These are phyloP conservation scores for Didymella glomerata DNA, from an alignment of 2,329 filamentous ascomycete genomes.

Conservation along the genomic window DNA sequence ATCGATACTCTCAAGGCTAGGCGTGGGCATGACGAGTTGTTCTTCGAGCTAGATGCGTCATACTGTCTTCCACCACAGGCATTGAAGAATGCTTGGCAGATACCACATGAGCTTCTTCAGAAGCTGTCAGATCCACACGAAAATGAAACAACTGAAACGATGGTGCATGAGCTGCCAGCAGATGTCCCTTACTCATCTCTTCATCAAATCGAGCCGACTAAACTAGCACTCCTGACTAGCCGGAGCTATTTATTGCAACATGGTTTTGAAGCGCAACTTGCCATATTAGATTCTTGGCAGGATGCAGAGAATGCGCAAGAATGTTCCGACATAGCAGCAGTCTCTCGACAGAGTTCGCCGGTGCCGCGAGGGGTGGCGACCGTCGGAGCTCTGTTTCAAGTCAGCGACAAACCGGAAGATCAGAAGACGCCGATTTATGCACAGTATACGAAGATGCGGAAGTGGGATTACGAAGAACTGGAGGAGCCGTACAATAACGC, in stretches of 20 bases:
- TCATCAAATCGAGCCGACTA: neutral
- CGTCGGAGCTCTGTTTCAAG: neutral
- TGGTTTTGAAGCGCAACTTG: neutral
- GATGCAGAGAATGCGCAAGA: neutral
- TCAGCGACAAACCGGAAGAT: neutral
- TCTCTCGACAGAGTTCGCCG: neutral
- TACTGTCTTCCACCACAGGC: neutral
- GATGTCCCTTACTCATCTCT: neutral
- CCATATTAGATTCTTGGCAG: neutral
- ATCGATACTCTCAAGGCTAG: neutral
- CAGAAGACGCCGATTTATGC: neutral
- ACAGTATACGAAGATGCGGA: neutral
- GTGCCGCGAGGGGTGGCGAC: neutral
- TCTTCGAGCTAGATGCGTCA: neutral
- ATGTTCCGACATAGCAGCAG: neutral
- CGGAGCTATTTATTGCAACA: neutral
- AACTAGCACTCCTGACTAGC: neutral
- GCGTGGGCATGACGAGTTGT: neutral
- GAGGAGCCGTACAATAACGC: neutral
- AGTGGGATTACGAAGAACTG: slow-evolving; percentile 1
- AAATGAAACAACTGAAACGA: neutral
- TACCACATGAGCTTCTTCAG: neutral
- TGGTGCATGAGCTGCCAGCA: neutral
- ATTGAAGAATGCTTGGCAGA: neutral
- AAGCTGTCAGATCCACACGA: neutral